Evolutionary conservation across 208 protist species (phyloP), one percentile per base, ranked within the genome.

Genomic region (Trypanosoma rangeli): DNA sequence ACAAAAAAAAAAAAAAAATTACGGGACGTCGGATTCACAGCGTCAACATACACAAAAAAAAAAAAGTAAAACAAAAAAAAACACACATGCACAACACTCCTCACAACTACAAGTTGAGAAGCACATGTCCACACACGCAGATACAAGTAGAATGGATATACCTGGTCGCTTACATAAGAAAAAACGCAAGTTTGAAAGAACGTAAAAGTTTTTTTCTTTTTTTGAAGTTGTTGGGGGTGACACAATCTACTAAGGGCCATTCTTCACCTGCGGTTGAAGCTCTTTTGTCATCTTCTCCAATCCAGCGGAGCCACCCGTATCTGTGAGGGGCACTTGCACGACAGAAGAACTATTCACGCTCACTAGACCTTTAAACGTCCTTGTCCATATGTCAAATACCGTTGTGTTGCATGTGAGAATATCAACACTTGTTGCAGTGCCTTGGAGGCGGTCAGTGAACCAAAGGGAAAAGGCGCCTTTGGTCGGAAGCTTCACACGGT

Each of bases 281-380:
- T 73, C 61, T 52, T 62, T 70, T 49, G 78, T 74, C 35, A 80
- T 53, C 60, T 74, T 68, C 12, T 69, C 60, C 44, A 86, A 22
- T 64, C 68, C 74, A 5, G 28, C 61, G 13, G 68, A 73, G 37
- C 33, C 12, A 16, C 55, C 70, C 33, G 50, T 48, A 60, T 39
- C 37, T 55, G 72, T 84, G 53, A 93, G 75, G 13, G 82, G 77
- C 28, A 80, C 76, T 64, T 89, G 84, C 54, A 91, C 86, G 48
- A 91, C 64, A 12, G 85, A 86, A 37, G 80, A 84, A 73, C 85
- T 92, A 78, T 95, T 95, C 53, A 95, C 90, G 63, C 82, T 90
- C 39, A 93, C 71, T 3, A 95, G 48, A 0, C 90, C 90, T 7
- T 79, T 76, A 52, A 91, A 89, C 7, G 85, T 78, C 63, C 80